Base-by-base conservation (phyloP, 129 eudicot genomes). In the Flaveria ramosissima region DNA sequence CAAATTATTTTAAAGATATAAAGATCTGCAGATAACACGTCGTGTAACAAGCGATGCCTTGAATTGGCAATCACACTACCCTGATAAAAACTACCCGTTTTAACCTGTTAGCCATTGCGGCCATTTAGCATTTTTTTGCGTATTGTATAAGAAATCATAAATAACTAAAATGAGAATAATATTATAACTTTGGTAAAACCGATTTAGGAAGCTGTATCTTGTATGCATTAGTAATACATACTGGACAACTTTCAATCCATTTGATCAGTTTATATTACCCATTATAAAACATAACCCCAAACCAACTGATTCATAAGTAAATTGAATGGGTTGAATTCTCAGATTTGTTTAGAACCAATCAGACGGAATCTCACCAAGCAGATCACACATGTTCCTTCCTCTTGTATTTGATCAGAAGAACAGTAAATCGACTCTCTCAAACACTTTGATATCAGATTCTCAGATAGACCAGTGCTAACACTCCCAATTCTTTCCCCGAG, bases 401-500 rank as follows among this genome's bases (percentile, higher is more conserved):
- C 90, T 75, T 82, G 85, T 50, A 19, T 14, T 62, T 70, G 84
- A 45, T 87, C 88, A 32, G 92, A 85, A 0, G 92, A 87, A 60
- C 90, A 85, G 74, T 81, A 79, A 24, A 83, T 80, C 4, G 86
- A 86, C 75, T 89, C 86, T 11, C 78, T 78, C 82, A 89, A 65
- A 71, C 88, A 85, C 73, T 75, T 81, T 3, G 80, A 68, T 24
- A 89, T 78, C 50, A 83, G 50, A 75, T 81, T 86, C 48, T 83
- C 92, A 9, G 89, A 79, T 71, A 89, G 68, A 30, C 96, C 96
- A 2, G 92, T 87, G 82, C 41, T 87, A 55, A 89, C 96, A 68
- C 66, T 81, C 70, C 96, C 96, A 69, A 89, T 89, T 75, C 88
- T 82, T 82, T 89, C 93, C 52, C 88, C 88, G 3, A 89, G 85